Base-by-base conservation (phyloP, 352 stramenopile species). In the Phytophthora uliginosa region DNA sequence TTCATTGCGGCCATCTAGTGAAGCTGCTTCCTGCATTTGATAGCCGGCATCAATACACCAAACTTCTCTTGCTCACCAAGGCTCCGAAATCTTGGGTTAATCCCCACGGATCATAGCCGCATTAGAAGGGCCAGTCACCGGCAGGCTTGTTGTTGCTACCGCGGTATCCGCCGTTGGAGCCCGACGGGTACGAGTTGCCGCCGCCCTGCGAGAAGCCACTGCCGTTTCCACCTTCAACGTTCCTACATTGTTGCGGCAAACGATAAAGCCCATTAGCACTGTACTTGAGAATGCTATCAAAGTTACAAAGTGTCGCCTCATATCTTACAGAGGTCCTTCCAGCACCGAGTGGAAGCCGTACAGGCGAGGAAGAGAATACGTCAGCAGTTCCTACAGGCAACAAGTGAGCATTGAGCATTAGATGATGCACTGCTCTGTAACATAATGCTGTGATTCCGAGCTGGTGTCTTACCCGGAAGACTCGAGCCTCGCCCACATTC, bases 101-200 rank as follows among this genome's bases (percentile, higher is more conserved):
- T 48, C 7, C 28, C n/a, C n/a, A 45, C 28, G 26, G 36, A 22
- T 69, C 48, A 31, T 31, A 28, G 5, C 28, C 4, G 20, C 20
- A 59, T 79, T 89, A 93, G 65, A 95, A 95, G 15, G 88, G 88
- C 88, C 88, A 95, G 51, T 93, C 86, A n/a, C 79, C 81, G 36
- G 81, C 83, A 51, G 85, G 74, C 59, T 88, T 87, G 45, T 61
- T 78, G 59, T 74, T 84, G 33, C 69, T 74, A 22, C 71, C 66
- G 48, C 71, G 74, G 58, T 81, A 78, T 67, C 71, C 70, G 56
- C 53, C 67, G 56, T 73, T 85, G 40, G 74, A 71, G 52, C 78
- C 66, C 4, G 73, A 74, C 20, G 75, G 71, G 33, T 75, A 72
- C 40, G 74, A 73, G 58, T 72, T 81, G 34, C 60, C 69, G 55